Conservation (phyloP, 2,329 filamentous ascomycete genomes). For the Chaetomium sp. region DNA sequence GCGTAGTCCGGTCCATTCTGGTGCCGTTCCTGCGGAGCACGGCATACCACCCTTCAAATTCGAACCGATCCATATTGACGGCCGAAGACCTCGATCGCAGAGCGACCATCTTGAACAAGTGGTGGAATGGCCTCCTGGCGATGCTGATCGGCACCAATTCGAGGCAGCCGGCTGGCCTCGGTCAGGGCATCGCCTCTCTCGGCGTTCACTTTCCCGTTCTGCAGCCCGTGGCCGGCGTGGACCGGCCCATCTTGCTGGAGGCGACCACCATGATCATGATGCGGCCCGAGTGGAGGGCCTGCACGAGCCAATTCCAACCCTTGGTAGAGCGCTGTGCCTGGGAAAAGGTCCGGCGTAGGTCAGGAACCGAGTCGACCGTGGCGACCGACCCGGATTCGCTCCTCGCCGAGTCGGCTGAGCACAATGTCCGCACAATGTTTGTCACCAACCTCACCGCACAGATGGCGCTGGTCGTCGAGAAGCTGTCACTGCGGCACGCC, state of each 20-base stretch:
- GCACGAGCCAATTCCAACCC: conserved; percentile 68
- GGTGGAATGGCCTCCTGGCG: conserved; percentile 84
- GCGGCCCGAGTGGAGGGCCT: conserved; percentile 81
- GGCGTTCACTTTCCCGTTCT: conserved; percentile 36
- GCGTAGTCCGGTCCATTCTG: conserved; percentile 70
- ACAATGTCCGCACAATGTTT: conserved; percentile 88
- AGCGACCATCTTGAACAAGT: conserved; percentile 79
- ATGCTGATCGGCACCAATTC: conserved; percentile 64
- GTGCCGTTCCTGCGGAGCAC: conserved; percentile 77
- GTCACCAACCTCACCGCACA: conserved; percentile 79
- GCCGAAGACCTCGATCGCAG: conserved; percentile 82
- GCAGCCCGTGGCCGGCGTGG: conserved; percentile 79
- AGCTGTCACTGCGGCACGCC: conserved; percentile 76
- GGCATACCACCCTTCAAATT: conserved; percentile 66
- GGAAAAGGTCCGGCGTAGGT: conserved; percentile 50
- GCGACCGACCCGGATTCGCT: conserved; percentile 66
- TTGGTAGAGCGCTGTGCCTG: conserved; percentile 57
- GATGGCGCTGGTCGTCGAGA: conserved; percentile 84
- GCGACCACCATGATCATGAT: conserved; percentile 81
- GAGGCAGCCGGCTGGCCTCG: conserved; percentile 46
- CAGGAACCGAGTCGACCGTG: conserved; percentile 57
- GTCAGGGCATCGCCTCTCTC: conserved; percentile 27
- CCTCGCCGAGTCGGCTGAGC: conserved; percentile 70
- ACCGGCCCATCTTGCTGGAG: conserved; percentile 78
- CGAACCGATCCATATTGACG: conserved; percentile 53